Evolutionary conservation across 345 rosid genomes (phyloP), one percentile per base, ranked within the genome.

Genomic region (Raphanus raphanistrum): DNA sequence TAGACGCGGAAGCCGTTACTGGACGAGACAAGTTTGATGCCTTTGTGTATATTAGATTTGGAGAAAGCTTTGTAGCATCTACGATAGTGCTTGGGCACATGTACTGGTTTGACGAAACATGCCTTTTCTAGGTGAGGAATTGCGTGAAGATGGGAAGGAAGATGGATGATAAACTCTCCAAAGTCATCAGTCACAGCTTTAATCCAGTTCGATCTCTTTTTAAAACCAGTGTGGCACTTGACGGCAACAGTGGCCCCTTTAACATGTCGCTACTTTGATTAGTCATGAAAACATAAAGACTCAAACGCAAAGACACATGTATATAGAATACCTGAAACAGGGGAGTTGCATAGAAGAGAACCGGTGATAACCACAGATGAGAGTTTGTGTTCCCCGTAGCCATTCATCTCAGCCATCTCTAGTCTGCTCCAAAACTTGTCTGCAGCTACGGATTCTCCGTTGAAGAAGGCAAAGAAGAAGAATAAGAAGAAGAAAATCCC

Each of bases 131-230:
- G 31, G 2, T 80, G 67, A 0, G 83, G 80, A 66, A 71, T 71
- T 25, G 83, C 83, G n/a, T 80, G 83, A 26, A 80, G 83, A 21
- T 66, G 80, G 8, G 83, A 80, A 50, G 83, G 83, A 72, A 81
- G 83, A 76, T 81, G 80, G 26, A 81, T 76, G 2, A 50, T 41
- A 59, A 72, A 81, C 28, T 81, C 80, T 60, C 81, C 83, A 29
- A 16, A 66, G 28, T 76, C 77, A 62, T 81, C 71, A 17, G 83
- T 81, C 31, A 76, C 74, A 67, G 74, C 31, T 68, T 81, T 76
- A 6, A 67, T 12, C 83, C 77, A 76, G 11, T 75, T 21, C 33
- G 80, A 45, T 35, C 77, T 60, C 54, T 50, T 72, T 71, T 33
- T 62, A 8, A 28, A 32, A 26, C 74, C 74, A 45, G 74, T 66